Percentiles rank a stretch among this genome's conserved stretches.
These are phyloP conservation scores for Fraxinus platypoda DNA, from an alignment of 305 asterid species.

Conservation along the genomic window DNA sequence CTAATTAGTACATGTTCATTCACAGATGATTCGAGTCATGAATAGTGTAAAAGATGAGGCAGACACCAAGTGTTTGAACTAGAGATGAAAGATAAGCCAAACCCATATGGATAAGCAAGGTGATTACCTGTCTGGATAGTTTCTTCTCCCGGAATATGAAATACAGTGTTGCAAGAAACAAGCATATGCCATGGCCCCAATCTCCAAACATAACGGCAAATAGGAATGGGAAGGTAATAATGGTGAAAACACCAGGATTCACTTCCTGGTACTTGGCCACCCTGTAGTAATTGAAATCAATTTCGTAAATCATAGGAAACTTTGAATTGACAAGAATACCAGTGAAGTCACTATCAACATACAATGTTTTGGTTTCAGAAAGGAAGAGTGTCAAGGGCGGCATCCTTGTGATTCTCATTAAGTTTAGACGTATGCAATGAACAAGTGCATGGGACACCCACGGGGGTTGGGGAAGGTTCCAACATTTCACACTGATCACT, in stretches of 20 bases:
- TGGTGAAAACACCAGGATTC: slow-evolving; percentile 49
- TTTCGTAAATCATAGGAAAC: background rate
- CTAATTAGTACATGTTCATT: background rate
- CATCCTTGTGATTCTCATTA: background rate
- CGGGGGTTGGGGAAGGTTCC: background rate
- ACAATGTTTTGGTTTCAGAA: background rate
- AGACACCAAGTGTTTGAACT: background rate
- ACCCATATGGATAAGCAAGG: background rate
- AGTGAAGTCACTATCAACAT: background rate
- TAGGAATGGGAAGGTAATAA: slow-evolving; percentile 51
- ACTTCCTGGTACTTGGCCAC: slow-evolving; percentile 57
- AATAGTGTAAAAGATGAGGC: background rate
- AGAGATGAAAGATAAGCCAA: slow-evolving; percentile 7
- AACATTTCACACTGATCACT: background rate
- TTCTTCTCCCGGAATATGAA: slow-evolving; percentile 43
- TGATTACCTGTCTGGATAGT: slow-evolving; percentile 42
- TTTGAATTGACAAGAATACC: slow-evolving; percentile 20
- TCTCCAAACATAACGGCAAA: slow-evolving; percentile 57
- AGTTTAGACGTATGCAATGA: background rate
- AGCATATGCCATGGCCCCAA: slow-evolving; percentile 56
- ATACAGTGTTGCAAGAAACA: slow-evolving; percentile 42
- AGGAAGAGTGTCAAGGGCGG: background rate
- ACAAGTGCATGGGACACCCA: background rate
- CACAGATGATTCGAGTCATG: background rate
- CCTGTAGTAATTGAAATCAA: slow-evolving; percentile 24